phyloP scores from a whole-genome alignment of 2,329 filamentous ascomycete species.

The Epichloe bromicola region DNA sequence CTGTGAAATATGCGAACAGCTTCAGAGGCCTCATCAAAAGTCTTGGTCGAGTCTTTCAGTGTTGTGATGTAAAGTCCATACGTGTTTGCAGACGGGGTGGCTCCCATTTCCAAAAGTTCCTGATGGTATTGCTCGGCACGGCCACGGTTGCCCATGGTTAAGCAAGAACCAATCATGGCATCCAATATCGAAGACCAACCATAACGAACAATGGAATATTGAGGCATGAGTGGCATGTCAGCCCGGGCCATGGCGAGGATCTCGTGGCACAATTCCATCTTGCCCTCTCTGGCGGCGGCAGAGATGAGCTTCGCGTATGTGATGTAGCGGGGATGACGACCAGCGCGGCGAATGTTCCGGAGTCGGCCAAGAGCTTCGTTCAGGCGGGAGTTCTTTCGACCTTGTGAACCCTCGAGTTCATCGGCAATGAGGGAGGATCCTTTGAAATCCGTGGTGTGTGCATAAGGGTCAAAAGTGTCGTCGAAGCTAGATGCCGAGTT shows the following conservation, averaged over 20 bases:
- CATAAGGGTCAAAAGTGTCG: constrained; percentile 84
- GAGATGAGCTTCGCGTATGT: constrained; percentile 93
- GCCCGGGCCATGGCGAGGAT: constrained; percentile 79
- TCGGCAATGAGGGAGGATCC: constrained; percentile 84
- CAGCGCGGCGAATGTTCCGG: constrained; percentile 84
- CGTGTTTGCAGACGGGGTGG: constrained; percentile 89
- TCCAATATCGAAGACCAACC: constrained; percentile 96
- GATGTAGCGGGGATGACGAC: constrained; percentile 87
- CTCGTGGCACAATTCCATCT: constrained; percentile 70
- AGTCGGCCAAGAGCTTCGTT: constrained; percentile 73
- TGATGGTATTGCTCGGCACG: constrained; percentile 80
- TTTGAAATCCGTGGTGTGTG: constrained; percentile 81
- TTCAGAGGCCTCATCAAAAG: constrained; percentile 92
- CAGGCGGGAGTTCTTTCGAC: constrained; percentile 58
- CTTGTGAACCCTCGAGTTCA: constrained; percentile 68
- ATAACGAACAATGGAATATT: constrained; percentile 80
- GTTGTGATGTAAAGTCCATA: constrained; percentile 99
- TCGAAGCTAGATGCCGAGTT: constrained; percentile 51
- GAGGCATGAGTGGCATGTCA: constrained; percentile 72
- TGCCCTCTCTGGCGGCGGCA: constrained; percentile 73
- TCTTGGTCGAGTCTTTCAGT: constrained; percentile 91
- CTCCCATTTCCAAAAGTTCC: constrained; percentile 80
- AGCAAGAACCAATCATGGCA: constrained; percentile 86
- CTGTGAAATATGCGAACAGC: constrained; percentile 96
- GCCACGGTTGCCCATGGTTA: constrained; percentile 68